Conservation (phyloP, 345 rosid species). For the Euphorbia tirucalli region DNA sequence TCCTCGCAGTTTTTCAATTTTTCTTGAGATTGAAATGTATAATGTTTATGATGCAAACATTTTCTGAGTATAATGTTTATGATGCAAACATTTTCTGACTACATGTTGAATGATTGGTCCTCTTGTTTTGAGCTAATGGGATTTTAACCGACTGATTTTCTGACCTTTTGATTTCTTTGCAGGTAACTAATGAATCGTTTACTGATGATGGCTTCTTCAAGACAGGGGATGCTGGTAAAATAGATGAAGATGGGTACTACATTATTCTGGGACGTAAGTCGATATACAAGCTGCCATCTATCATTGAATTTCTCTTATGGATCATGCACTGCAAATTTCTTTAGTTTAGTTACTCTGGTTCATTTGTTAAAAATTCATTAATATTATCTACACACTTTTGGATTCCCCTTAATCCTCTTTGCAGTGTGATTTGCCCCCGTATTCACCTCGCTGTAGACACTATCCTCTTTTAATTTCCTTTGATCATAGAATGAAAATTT, state of each 20-base stretch:
- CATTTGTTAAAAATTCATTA: too few species aligned
- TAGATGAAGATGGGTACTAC: slow-evolving; percentile 83
- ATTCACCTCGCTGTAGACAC: neutral
- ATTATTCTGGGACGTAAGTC: slow-evolving; percentile 94
- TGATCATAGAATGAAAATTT: neutral
- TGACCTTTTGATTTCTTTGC: slow-evolving; percentile 11
- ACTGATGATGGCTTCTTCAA: slow-evolving; percentile 88
- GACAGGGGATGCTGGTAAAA: slow-evolving; percentile 92
- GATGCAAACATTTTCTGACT: neutral
- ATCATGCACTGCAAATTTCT: neutral
- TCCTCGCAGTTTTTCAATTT: neutral
- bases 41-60: neutral
- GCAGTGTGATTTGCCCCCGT: neutral
- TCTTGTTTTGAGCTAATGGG: neutral
- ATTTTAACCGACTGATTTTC: slow-evolving; percentile 8
- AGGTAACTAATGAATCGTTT: slow-evolving; percentile 78
- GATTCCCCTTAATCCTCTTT: neutral
- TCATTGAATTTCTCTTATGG: neutral
- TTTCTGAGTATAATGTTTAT: neutral
- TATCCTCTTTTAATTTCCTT: neutral
- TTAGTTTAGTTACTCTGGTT: too few species aligned
- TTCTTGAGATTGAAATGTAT: neutral
- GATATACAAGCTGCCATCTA: slow-evolving; percentile 1
- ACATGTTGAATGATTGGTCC: neutral
- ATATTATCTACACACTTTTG: too few species aligned